Evolutionary conservation across 2,329 filamentous ascomycete genomes (phyloP).

Genomic region (Fusarium albosuccineum): DNA sequence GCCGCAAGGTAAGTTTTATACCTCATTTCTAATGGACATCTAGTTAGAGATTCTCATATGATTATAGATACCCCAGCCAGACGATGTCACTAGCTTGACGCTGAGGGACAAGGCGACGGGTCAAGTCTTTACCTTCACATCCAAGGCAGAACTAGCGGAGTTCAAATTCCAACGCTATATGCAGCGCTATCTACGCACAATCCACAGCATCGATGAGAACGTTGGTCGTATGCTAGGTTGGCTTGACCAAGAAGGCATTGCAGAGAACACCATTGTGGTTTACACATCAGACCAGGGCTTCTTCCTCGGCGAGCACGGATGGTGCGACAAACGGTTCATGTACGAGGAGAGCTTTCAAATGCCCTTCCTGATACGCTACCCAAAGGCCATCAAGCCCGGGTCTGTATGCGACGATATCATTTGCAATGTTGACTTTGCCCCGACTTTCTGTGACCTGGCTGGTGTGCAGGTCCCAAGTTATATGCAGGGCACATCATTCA

Average conservation of each 20-base stretch:
- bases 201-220: constrained; percentile 65
- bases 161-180: constrained; percentile 70
- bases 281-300: constrained; percentile 68
- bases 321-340: constrained; percentile 70
- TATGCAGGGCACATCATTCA: constrained; percentile 61
- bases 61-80: background rate
- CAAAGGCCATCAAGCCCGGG: constrained; percentile 54
- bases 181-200: constrained; percentile 66
- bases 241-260: constrained; percentile 54
- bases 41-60: no score
- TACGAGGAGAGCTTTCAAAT: constrained; percentile 70
- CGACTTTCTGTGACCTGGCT: constrained; percentile 63
- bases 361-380: constrained; percentile 64
- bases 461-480: constrained; percentile 57
- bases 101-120: background rate
- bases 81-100: background rate
- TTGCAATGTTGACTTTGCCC: constrained; percentile 66
- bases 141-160: constrained; percentile 56
- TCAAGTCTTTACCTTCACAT: constrained; percentile 59
- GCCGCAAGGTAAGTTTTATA: constrained; percentile 1
- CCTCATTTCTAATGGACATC: no score
- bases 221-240: constrained; percentile 62
- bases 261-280: constrained; percentile 62
- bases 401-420: constrained; percentile 62
- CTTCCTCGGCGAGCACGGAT: constrained; percentile 68